Evolutionary conservation across 371 early-diverging fungal genomes (phyloP), one percentile per base, ranked within the genome.

Genomic region (Chytridium lagenaria): DNA sequence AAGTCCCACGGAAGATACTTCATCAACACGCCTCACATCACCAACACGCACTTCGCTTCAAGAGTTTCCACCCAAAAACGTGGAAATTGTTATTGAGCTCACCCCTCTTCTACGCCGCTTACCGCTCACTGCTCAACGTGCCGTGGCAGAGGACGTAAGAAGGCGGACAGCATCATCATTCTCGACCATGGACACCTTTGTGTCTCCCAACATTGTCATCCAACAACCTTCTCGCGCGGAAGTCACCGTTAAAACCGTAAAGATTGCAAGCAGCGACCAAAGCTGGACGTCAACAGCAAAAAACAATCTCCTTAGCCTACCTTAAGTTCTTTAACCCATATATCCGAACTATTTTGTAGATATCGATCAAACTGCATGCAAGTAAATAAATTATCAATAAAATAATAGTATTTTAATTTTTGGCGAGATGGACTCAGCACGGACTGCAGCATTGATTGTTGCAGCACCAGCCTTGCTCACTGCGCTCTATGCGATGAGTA

Each of bases 101-200:
- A 66, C 67, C 15, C 67, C 67, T 3, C 30, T 44, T 10, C 38
- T 66, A 15, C 37, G 49, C 2, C 37, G 67, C 2, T 44, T 66
- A 2, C 67, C 67, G 5, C n/a, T 66, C 40, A 39, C 67, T 16
- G 38, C 67, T 2, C 67, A 66, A 28, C 10, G 19, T 10, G 38
- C 67, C 44, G 67, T 66, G 23, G 40, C 38, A 10, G 67, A 66
- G 44, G 67, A 66, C 30, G 67, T 66, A 19, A 66, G 49, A 44
- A 37, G 67, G 38, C 3, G 63, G 26, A 52, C 55, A 5, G 55
- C 55, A 5, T 52, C 55, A 26, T 15, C 16, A 15, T 52, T 52
- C 26, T n/a, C 12, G 5, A 10, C 26, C 23, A 26, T 26, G 55
- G 55, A 52, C 26, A 5, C 55, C 12, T 52, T 5, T 26, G 55